Conservation (phyloP, 305 asterid genomes). For the Petunia hybrid region DNA sequence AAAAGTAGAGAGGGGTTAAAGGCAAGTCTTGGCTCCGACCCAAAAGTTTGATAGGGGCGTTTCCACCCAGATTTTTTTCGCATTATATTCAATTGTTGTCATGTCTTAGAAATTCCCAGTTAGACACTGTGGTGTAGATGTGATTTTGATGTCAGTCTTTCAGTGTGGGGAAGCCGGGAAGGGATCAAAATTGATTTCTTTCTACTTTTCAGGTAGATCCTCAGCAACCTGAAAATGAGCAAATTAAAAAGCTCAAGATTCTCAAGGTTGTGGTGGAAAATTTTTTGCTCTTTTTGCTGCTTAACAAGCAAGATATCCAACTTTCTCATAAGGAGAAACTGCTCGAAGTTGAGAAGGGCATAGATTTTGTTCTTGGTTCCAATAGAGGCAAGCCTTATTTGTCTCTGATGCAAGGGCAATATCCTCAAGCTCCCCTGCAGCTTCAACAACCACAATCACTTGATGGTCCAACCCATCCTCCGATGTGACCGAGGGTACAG, state of each 20-base stretch:
- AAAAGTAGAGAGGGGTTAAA: no score
- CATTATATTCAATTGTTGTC: no score
- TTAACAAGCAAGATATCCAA: no score
- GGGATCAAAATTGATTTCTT: constrained; percentile 63
- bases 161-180: no score
- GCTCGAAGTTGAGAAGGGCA: constrained; percentile 69
- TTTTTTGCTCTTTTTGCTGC: constrained; percentile 60
- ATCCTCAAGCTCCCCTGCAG: constrained; percentile 54
- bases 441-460: constrained; percentile 70
- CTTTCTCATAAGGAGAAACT: constrained; percentile 75
- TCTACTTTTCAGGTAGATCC: constrained; percentile 77
- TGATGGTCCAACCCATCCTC: constrained; percentile 78
- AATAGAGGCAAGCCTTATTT: constrained; percentile 71
- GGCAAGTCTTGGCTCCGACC: no score
- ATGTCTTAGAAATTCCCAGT: no score
- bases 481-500: constrained; percentile 77
- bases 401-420: constrained; percentile 78
- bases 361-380: constrained; percentile 62
- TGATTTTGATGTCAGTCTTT: no score
- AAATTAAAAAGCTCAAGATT: constrained; percentile 71
- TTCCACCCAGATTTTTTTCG: no score
- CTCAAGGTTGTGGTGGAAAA: constrained; percentile 80
- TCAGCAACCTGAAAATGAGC: no score
- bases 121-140: no score
- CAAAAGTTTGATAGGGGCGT: no score